Percentiles rank a stretch among this genome's conserved stretches.
Conservation (phyloP, 345 rosid genomes). For the Anastatica hierochuntica region DNA sequence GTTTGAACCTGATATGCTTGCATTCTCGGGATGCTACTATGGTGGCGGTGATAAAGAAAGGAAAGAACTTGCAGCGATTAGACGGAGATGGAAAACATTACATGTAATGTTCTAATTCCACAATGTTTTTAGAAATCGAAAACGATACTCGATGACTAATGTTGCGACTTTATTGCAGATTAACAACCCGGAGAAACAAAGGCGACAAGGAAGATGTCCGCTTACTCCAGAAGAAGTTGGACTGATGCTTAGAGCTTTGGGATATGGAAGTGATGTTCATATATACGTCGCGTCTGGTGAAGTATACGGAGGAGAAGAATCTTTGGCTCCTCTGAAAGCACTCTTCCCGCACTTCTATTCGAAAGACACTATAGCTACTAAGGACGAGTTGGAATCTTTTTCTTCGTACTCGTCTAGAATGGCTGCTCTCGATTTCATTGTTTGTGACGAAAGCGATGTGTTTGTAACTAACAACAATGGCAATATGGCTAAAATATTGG, state of each 20-base stretch:
- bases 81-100: slow-evolving; percentile 95
- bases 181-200: slow-evolving; percentile 74
- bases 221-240: slow-evolving; percentile 97
- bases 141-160: not conserved
- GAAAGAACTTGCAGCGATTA: slow-evolving; percentile 73
- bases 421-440: slow-evolving; percentile 98
- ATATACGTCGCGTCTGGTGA: slow-evolving; percentile 97
- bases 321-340: slow-evolving; percentile 67
- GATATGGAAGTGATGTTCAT: slow-evolving; percentile 82
- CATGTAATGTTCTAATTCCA: slow-evolving; percentile 37
- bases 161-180: slow-evolving; percentile 35
- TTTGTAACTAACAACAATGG: slow-evolving; percentile 98
- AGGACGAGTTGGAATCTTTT: slow-evolving; percentile 71
- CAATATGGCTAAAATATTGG: slow-evolving; percentile 90
- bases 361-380: slow-evolving; percentile 71
- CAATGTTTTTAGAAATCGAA: not conserved
- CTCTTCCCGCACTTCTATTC: slow-evolving; percentile 84
- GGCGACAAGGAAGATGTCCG: slow-evolving; percentile 98
- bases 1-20: slow-evolving; percentile 99
- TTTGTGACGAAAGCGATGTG: slow-evolving; percentile 90
- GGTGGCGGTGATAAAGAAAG: slow-evolving; percentile 98
- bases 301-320: slow-evolving; percentile 83
- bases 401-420: slow-evolving; percentile 84
- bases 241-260: slow-evolving; percentile 91
- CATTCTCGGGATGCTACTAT: slow-evolving; percentile 96